Conservation (phyloP, 176 grass and related monocot species). For the Carex kokanica region DNA sequence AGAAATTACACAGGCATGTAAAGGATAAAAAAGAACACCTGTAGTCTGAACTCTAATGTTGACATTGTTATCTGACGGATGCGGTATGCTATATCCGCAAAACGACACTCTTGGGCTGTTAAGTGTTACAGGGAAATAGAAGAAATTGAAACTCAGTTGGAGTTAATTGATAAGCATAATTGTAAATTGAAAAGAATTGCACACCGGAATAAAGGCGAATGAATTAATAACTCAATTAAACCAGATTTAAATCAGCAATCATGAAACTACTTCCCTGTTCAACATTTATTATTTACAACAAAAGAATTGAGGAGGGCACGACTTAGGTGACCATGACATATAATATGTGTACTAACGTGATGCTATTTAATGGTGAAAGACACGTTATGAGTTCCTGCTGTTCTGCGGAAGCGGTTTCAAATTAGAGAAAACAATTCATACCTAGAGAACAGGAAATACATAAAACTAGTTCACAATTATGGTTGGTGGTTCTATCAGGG, state of each 20-base stretch:
- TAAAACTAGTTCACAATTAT: neutral
- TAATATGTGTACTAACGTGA: neutral
- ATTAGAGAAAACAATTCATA: neutral
- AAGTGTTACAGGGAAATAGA: conserved; percentile 18
- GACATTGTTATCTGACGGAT: conserved; percentile 83
- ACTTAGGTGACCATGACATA: neutral
- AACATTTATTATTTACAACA: neutral
- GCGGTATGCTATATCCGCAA: conserved; percentile 85
- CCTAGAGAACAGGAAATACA: no score
- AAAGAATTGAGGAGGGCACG: neutral
- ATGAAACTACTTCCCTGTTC: neutral
- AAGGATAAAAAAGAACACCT: conserved; percentile 32
- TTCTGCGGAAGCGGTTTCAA: neutral
- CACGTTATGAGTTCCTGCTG: neutral
- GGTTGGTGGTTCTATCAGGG: neutral
- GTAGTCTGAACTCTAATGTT: conserved; percentile 96
- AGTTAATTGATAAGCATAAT: neutral
- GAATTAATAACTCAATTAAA: neutral
- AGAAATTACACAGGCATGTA: neutral
- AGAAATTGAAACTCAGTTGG: neutral
- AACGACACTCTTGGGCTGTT: conserved; percentile 78
- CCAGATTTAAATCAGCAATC: neutral
- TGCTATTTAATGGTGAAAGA: neutral
- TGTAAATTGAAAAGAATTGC: neutral
- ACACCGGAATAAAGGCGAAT: neutral